Evolutionary conservation across 2,329 filamentous ascomycete genomes (phyloP).

Genomic region (Fusarium sp.): DNA sequence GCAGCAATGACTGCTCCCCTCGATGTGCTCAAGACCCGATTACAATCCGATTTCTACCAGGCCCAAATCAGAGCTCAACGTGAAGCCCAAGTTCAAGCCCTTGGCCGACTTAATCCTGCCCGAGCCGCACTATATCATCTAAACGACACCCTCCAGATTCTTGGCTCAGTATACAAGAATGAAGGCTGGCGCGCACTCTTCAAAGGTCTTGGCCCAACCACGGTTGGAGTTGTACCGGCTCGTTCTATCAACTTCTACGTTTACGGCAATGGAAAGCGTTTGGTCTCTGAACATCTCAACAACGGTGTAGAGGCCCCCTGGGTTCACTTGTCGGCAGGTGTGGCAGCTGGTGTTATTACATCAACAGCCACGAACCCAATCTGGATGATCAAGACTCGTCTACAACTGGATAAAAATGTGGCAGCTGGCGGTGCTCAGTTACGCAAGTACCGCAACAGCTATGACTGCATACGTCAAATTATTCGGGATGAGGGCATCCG

Average conservation of each 20-base stretch:
- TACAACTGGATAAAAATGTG: conserved; percentile 91
- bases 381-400: conserved; percentile 93
- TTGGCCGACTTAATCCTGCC: conserved; percentile 68
- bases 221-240: conserved; percentile 90
- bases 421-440: conserved; percentile 69
- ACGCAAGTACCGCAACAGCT: conserved; percentile 86
- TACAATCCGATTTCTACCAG: conserved; percentile 96
- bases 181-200: conserved; percentile 92
- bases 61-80: conserved; percentile 79
- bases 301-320: conserved; percentile 76
- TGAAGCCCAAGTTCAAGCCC: conserved; percentile 67
- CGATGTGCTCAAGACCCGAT: conserved; percentile 91
- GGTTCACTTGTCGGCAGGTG: conserved; percentile 83
- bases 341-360: conserved; percentile 84
- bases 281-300: conserved; percentile 82
- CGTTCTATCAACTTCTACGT: conserved; percentile 94
- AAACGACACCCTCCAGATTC: conserved; percentile 86
- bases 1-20: conserved; percentile 94
- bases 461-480: conserved; percentile 88
- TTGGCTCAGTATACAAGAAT: conserved; percentile 81
- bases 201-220: conserved; percentile 91
- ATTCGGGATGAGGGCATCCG: conserved; percentile 82
- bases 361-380: conserved; percentile 95
- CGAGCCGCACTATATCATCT: conserved; percentile 81
- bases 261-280: conserved; percentile 90